Evolutionary conservation across 306 rosid species (phyloP), one percentile per base, ranked within the genome.

Genomic region (Trifolium pratense): DNA sequence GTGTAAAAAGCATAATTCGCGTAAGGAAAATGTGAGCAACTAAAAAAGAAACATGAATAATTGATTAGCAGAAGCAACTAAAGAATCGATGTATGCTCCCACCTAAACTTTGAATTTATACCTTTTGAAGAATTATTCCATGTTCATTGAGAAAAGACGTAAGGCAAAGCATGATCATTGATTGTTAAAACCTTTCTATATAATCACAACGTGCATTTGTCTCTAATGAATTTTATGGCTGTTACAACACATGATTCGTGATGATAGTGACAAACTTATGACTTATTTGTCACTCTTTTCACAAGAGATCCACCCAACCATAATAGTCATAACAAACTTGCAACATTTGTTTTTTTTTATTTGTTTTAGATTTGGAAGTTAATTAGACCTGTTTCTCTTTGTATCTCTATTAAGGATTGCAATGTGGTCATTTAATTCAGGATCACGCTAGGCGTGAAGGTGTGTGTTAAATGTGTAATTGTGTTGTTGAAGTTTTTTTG

Each of bases 21-120:
- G 5, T 43, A 43, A 43, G 49, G 40, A 55, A 80, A 80, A 39
- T 67, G 75, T 67, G 75, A 51, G 23, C 53, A 55, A 21, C 72
- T 6, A 67, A 42, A 48, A 73, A 13, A 26, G 42, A 57, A 69
- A 72, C 40, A 55, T 72, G 57, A 63, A 68, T 75, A 55, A 64
- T 73, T 45, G 57, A 64, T 53, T 16, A 46, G 43, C 26, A 37
- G 37, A 57, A 57, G 46, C 55, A 31, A n/a, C n/a, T n/a, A n/a
- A n/a, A n/a, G n/a, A n/a, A n/a, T n/a, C n/a, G n/a, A n/a, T 29
- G 63, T 67, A 15, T 77, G 68, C 62, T 42, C 55, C 36, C 31
- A 74, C 77, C 83, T 77, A 25, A 78, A 64, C 23, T 82, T 75
- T 78, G 78, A 79, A 78, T n/a, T 43, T 57, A 14, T 72, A 49